Evolutionary conservation across 2,329 filamentous ascomycete species (phyloP).

Genomic region (Helotiales sp.): DNA sequence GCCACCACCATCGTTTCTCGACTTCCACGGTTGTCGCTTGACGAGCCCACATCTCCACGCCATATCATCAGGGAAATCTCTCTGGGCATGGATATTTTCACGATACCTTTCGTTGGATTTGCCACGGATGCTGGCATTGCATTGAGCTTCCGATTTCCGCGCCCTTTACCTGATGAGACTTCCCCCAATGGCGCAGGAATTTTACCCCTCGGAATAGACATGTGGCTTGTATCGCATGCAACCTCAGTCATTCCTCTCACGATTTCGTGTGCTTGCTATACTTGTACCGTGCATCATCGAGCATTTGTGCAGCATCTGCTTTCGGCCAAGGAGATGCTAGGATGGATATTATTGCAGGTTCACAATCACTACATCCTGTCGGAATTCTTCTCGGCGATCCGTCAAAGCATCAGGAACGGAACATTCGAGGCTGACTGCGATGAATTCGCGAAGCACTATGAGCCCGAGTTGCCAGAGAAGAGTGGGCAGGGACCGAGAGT

Average conservation of each 20-base stretch:
- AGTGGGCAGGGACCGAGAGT: slow-evolving; percentile 80
- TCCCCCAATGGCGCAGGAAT: slow-evolving; percentile 23
- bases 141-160: slow-evolving; percentile 76
- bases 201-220: slow-evolving; percentile 72
- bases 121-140: slow-evolving; percentile 86
- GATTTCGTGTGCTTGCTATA: slow-evolving; percentile 75
- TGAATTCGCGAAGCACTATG: slow-evolving; percentile 62
- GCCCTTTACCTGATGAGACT: slow-evolving; percentile 37
- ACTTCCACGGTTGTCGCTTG: slow-evolving; percentile 77
- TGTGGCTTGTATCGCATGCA: slow-evolving; percentile 71
- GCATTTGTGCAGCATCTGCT: slow-evolving; percentile 90
- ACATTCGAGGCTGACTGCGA: slow-evolving; percentile 61
- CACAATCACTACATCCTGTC: slow-evolving; percentile 82
- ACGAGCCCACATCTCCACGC: slow-evolving; percentile 72
- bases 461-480: slow-evolving; percentile 70
- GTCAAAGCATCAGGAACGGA: slow-evolving; percentile 62
- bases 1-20: slow-evolving; percentile 56
- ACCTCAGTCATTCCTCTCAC: slow-evolving; percentile 66
- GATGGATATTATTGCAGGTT: slow-evolving; percentile 89
- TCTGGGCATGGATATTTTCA: slow-evolving; percentile 80
- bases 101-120: slow-evolving; percentile 73
- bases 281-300: slow-evolving; percentile 81
- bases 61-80: slow-evolving; percentile 76
- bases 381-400: slow-evolving; percentile 74
- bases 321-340: slow-evolving; percentile 92